Conservation (phyloP, 1,284 basidiomycete species). For the Irpex lacteus region DNA sequence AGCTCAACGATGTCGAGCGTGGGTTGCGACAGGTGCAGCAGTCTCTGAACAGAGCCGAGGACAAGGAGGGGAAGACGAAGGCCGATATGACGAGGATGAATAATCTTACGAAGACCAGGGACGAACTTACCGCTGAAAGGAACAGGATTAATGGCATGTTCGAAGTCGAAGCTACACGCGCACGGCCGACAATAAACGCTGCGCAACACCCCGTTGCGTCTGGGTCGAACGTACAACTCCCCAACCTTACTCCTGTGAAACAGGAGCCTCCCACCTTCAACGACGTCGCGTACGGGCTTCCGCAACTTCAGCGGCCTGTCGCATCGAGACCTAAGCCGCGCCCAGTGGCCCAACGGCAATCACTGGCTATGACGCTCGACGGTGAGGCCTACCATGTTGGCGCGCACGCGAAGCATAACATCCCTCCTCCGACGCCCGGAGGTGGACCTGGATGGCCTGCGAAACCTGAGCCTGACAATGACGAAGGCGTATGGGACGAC, state of each 20-base stretch:
- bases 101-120: conserved; percentile 19
- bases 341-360: background rate
- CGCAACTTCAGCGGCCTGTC: background rate
- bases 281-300: conserved; percentile 1
- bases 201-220: conserved; percentile 12
- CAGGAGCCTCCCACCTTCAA: background rate
- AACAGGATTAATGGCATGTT: conserved; percentile 19
- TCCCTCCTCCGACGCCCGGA: background rate
- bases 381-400: background rate
- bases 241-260: background rate
- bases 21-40: conserved; percentile 24
- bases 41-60: conserved; percentile 19
- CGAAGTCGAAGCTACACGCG: background rate
- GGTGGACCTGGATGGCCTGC: background rate
- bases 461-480: conserved; percentile 18
- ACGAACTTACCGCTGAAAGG: conserved; percentile 22
- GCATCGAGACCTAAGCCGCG: background rate
- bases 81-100: conserved; percentile 29
- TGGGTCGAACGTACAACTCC: conserved; percentile 14
- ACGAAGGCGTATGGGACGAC: conserved; percentile 20
- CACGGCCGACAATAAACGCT: background rate
- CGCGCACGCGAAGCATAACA: conserved; percentile 2
- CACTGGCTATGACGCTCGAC: background rate
- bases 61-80: conserved; percentile 29
- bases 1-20: conserved; percentile 27